Base-by-base conservation (phyloP, 805 yeast genomes). In the Jamesozyma rosinii region DNA sequence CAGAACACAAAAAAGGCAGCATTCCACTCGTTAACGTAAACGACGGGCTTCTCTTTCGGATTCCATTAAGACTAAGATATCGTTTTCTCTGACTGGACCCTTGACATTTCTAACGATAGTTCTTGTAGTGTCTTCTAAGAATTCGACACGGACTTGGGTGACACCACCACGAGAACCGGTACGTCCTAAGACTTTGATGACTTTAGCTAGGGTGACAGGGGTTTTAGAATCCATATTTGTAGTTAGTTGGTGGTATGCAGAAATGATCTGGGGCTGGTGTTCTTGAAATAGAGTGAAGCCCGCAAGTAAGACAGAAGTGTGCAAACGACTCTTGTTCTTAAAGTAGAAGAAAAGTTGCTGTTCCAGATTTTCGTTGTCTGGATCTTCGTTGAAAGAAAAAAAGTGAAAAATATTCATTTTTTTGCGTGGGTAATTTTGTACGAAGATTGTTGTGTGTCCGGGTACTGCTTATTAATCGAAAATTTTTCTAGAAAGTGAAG, bases 101-200 rank as follows among this genome's bases (percentile, higher is more conserved):
- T 86, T 86, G 73, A 86, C 95, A 82, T 86, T 86, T 81, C 95
- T 85, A 79, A 86, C 94, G 66, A 86, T 86, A 68, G 92, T 83
- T 80, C 95, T 84, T 74, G 92, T 77, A 67, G 89, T 77, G 72
- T 87, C 95, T 68, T 87, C 95, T 70, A 86, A 77, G 82, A 86
- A 87, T 75, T 86, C 95, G 68, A 86, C 95, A 75, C 95, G 86
- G 75, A 87, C 95, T 76, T 86, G 95, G 76, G 95, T 86, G 74
- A 86, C 95, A 80, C 96, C 96, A 84, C 97, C 97, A 79, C 97
- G 90, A 72, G 98, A 90, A 72, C 98, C 98, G 83, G 98, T 90
- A 78, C 98, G 90, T 74, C 97, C 97, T 75, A 90, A 81, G 73
- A 90, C 97, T 80, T 90, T 92, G 76, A 87, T 87, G 70, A 90